Conservation (phyloP, 1,284 basidiomycete species). For the Trametes sp. region DNA sequence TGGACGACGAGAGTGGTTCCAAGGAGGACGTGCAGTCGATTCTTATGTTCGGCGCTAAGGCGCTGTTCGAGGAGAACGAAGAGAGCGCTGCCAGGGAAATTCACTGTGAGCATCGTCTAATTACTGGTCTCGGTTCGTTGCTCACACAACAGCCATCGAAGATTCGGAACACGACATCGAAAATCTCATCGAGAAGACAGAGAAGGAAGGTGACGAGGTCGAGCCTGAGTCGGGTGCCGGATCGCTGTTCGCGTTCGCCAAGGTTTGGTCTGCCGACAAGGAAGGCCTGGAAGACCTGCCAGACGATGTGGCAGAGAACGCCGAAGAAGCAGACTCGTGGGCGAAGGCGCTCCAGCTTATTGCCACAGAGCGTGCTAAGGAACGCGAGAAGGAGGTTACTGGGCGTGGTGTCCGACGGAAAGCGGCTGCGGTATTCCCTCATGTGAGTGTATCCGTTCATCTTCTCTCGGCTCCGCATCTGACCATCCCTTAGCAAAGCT, state of each 20-base stretch:
- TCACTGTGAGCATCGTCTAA: conserved; percentile 58
- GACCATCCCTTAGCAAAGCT: conserved; percentile 31
- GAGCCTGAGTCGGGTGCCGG: conserved; percentile 53
- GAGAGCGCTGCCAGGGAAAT: conserved; percentile 66
- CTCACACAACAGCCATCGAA: conserved; percentile 37
- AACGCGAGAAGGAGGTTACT: conserved; percentile 56
- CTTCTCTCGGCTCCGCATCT: background rate
- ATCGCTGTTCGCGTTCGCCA: conserved; percentile 82
- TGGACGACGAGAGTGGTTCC: conserved; percentile 81
- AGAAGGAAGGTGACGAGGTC: conserved; percentile 70
- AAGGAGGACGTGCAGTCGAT: conserved; percentile 82
- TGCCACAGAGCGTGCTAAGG: conserved; percentile 57
- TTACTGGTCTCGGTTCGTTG: too few relatives aligned
- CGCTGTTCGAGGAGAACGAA: conserved; percentile 73
- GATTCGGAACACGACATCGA: conserved; percentile 84
- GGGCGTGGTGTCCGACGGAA: conserved; percentile 77
- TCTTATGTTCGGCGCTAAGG: conserved; percentile 83
- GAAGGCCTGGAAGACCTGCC: conserved; percentile 71
- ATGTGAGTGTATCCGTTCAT: conserved; percentile 47
- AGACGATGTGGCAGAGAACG: conserved; percentile 51
- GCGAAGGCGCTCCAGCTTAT: conserved; percentile 72
- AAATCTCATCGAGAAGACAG: conserved; percentile 84
- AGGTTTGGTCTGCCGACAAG: conserved; percentile 86
- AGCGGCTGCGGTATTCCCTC: conserved; percentile 63
- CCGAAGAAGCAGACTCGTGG: conserved; percentile 79